Percentiles rank a stretch among this genome's conserved stretches.
Evolutionary conservation across 495 filamentous ascomycete species (phyloP).

Genomic region (Penicillium bovifimosum): DNA sequence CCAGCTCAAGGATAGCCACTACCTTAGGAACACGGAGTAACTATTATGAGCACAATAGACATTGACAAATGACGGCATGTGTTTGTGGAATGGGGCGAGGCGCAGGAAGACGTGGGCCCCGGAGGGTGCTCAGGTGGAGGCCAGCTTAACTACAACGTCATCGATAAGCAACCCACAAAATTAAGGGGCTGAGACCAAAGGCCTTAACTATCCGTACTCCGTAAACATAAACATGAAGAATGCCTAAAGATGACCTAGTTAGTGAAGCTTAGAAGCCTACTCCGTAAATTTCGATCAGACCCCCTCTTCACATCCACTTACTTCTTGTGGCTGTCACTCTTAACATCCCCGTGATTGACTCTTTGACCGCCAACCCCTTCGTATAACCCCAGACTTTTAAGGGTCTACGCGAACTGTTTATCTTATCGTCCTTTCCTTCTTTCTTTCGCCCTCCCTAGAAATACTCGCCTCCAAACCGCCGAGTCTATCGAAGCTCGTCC

Average conservation of each 20-base stretch:
- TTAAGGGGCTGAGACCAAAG: not conserved
- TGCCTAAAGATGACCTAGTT: not conserved
- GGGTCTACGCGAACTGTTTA: not conserved
- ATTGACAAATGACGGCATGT: not conserved
- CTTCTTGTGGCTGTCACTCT: not conserved
- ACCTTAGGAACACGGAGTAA: no score
- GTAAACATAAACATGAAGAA: not conserved
- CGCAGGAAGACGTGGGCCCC: not conserved
- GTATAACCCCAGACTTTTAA: constrained; percentile 16
- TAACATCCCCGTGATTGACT: constrained; percentile 23
- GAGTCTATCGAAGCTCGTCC: not conserved
- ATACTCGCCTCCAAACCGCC: not conserved
- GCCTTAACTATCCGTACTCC: no score
- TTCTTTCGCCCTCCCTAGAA: not conserved
- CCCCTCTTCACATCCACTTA: not conserved
- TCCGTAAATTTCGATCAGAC: not conserved
- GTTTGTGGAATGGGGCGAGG: not conserved
- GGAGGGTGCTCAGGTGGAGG: not conserved
- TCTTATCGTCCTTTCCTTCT: not conserved
- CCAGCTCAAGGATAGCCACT: not conserved
- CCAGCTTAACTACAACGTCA: constrained; percentile 23
- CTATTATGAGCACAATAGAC: not conserved
- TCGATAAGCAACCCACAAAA: not conserved
- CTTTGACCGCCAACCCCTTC: constrained; percentile 17
- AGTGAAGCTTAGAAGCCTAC: not conserved